These are phyloP conservation scores for Cercophora scortea DNA, from an alignment of 495 filamentous ascomycete species.

Conservation along the genomic window DNA sequence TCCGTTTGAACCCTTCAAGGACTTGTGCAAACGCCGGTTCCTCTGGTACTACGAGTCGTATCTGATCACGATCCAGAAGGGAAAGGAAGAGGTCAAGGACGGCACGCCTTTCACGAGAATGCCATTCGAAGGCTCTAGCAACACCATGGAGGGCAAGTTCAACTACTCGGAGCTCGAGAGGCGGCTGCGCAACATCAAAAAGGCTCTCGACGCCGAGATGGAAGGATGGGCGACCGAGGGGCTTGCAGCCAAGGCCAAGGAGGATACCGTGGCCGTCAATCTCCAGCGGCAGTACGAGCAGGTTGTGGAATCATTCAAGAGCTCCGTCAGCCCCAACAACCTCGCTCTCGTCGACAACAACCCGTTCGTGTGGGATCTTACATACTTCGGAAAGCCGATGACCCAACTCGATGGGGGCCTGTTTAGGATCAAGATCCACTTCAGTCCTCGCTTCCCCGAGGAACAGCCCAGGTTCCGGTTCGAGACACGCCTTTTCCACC, in stretches of 20 bases:
- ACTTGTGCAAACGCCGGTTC: slow-evolving; percentile 85
- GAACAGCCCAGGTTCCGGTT: slow-evolving; percentile 82
- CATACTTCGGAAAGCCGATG: slow-evolving; percentile 88
- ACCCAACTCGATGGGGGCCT: slow-evolving; percentile 89
- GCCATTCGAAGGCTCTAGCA: slow-evolving; percentile 75
- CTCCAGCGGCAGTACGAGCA: slow-evolving; percentile 80
- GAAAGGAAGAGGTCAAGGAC: slow-evolving; percentile 49
- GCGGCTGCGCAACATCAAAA: slow-evolving; percentile 58
- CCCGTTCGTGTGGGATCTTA: slow-evolving; percentile 58
- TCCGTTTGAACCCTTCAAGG: slow-evolving; percentile 73
- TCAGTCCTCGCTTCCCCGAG: slow-evolving; percentile 87
- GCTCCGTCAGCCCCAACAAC: slow-evolving; percentile 60
- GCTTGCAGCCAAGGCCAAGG: slow-evolving; percentile 50
- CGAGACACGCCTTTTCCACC: slow-evolving; percentile 76
- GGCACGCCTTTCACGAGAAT: slow-evolving; percentile 60
- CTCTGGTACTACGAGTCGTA: slow-evolving; percentile 95
- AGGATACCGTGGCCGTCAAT: slow-evolving; percentile 69
- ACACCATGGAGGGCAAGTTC: slow-evolving; percentile 83
- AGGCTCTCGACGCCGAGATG: slow-evolving; percentile 63
- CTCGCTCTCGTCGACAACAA: slow-evolving; percentile 66
- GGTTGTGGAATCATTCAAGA: slow-evolving; percentile 64
- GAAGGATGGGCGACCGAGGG: slow-evolving; percentile 66
- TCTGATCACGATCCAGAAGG: slow-evolving; percentile 57
- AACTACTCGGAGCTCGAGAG: slow-evolving; percentile 67
- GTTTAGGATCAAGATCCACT: slow-evolving; percentile 68